Evolutionary conservation across 345 rosid genomes (phyloP), one percentile per base, ranked within the genome.

Genomic region (Euphorbia pulcherrima): DNA sequence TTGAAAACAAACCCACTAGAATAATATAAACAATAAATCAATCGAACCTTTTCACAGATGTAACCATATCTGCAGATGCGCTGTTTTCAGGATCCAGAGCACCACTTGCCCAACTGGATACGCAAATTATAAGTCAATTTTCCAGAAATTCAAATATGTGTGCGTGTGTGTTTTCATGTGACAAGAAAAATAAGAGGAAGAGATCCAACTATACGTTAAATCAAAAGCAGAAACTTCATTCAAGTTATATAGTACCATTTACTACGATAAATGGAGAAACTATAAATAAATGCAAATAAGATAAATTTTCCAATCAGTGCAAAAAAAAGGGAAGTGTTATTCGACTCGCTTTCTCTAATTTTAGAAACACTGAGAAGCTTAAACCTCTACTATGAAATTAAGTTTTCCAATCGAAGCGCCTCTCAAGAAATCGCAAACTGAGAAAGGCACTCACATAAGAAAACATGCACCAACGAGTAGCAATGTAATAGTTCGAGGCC

Each of bases 41-140:
- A 94, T 96, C 97, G 26, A 78, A 93, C 99, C 99, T 88, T 85
- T 89, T 94, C 62, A 91, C 99, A 67, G 97, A 91, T 64, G 89
- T 86, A 67, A 89, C 97, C 61, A 88, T 71, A 75, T 94, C 96
- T 64, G 81, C 83, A 74, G 90, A 82, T 28, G 77, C 61, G 20
- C 77, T 79, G 33, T 78, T 78, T 70, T 94, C 90, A 67, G 96
- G 92, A 83, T 88, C 89, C 71, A 94, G 97, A 67, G 88, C 97
- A 72, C 97, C 99, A 75, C 99, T 94, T 20, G 88, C 95, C 99
- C 99, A 94, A 68, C 99, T 94, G 74, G 44, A 69, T 64, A 54
- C 29, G 35, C 12, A 55, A 11, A 17, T 11, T 60, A 60, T 52
- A 62, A 67, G 29, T 21, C 35, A 27, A 21, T 39, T 44, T 44